Evolutionary conservation across 305 asterid genomes (phyloP), one percentile per base, ranked within the genome.

Genomic region (Solanum hybrid): DNA sequence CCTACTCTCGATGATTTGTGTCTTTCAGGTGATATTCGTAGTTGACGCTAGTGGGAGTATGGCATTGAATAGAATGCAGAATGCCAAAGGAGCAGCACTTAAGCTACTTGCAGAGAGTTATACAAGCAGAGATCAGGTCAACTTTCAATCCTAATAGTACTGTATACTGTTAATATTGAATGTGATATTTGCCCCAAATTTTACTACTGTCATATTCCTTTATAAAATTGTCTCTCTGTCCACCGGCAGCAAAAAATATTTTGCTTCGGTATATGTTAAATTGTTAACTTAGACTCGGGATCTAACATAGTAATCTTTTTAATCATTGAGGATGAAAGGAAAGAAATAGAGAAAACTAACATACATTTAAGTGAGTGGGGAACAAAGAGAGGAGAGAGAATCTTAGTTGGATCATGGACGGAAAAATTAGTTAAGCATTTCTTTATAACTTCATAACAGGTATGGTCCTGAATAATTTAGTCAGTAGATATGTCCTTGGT

Each of bases 21-120:
- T 89, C 75, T 88, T 91, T 51, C 96, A 97, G 99, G 99, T 98
- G 89, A 98, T 98, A 94, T 98, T 98, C 90, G 96, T 98, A 86
- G 99, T 98, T 90, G 99, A 98, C 91, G 99, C 99, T 89, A 98
- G 99, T 93, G 99, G 99, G 87, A 98, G 99, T 90, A 98, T 98
- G 99, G 99, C 99, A 60, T 91, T 98, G 89, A 98, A 98, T 93
- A 96, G 99, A 92, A 98, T 98, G 99, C 99, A 98, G 93, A 98
- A 96, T 93, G 99, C 99, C 84, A 98, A 98, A 93, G 99, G 99
- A 32, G 99, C 99, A 87, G 99, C 99, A 35, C 98, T 98, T 69
- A 98, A 98, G 88, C 91, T 98, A 90, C 97, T 98, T 81, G 98
- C 99, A 32, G 99, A 98, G 92, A 98, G 99, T 92, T 98, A 98